Base-by-base conservation (phyloP, 306 rosid species). In the Canavalia ensiformis region DNA sequence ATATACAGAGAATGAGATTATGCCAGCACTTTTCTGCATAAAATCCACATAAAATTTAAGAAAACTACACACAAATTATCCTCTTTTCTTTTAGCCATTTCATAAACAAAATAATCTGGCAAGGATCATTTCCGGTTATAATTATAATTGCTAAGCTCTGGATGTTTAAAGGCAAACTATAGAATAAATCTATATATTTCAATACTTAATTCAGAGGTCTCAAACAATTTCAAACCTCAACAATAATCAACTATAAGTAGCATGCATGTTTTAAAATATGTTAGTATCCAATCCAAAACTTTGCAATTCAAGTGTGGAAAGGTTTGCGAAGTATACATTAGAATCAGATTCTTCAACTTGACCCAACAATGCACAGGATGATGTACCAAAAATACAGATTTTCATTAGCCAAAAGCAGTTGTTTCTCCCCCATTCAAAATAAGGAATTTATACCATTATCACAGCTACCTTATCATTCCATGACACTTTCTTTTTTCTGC, bases 391-490 rank as follows among this genome's bases (percentile, higher is more conserved):
- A 33, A 55, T 4, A 64, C 41, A n/a, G n/a, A 52, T 13, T n/a
- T 18, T 18, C 59, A 31, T 29, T 8, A 39, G 49, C 60, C 30
- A 34, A 56, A 37, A 31, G 1, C 30, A 41, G 72, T 5, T 59
- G 8, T 69, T 42, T 7, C 69, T 67, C 44, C 33, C 31, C 13
- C 6, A 11, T 34, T 7, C 42, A 50, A 73, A 12, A 63, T 7
- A 55, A 42, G 12, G 50, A 73, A 77, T 67, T 73, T 66, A 87
- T 63, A 83, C 80, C 70, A 58, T 44, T 72, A 84, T 65, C 34
- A 65, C 31, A 83, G 52, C 81, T 28, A 91, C 83, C 74, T 74
- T 64, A 37, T 89, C 92, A 59, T 79, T 83, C 76, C 81, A 72
- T 8, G 82, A 42, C 10, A 75, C 68, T 73, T 87, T 87, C 87